Conservation (phyloP, 2,329 filamentous ascomycete species). For the Penicillium sp. region DNA sequence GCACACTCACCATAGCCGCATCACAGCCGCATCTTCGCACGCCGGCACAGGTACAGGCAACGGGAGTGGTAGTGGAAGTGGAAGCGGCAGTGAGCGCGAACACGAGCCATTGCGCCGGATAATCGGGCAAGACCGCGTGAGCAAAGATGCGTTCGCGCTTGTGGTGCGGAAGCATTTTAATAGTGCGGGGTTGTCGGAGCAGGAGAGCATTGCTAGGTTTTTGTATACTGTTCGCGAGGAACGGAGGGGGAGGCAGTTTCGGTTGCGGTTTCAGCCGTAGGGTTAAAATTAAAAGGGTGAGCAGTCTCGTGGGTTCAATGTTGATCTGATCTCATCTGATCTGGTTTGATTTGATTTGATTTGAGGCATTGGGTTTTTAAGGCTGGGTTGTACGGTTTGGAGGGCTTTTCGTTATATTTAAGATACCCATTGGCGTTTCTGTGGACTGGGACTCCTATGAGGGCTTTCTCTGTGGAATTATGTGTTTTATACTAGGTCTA, state of each 20-base stretch:
- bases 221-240: slow-evolving; percentile 51
- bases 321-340: background rate
- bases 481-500: background rate
- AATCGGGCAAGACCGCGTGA: slow-evolving; percentile 40
- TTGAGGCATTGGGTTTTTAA: background rate
- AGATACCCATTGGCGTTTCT: slow-evolving; percentile 16
- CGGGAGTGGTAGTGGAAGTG: background rate
- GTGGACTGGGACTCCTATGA: slow-evolving; percentile 1
- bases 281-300: too few species aligned
- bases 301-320: background rate
- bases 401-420: slow-evolving; percentile 6
- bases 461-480: background rate
- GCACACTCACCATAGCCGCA: slow-evolving; percentile 12
- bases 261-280: slow-evolving; percentile 44
- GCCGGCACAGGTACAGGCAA: slow-evolving; percentile 3
- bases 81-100: background rate
- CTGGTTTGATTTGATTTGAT: background rate
- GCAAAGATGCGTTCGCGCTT: slow-evolving; percentile 43
- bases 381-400: too few species aligned
- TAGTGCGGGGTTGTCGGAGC: slow-evolving; percentile 46
- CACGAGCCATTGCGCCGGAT: slow-evolving; percentile 27
- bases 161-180: slow-evolving; percentile 51
- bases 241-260: slow-evolving; percentile 41
- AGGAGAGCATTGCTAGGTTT: slow-evolving; percentile 49
- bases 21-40: slow-evolving; percentile 9